Base-by-base conservation (phyloP, 352 stramenopile genomes). In the Globisporangium recalcitrans region DNA sequence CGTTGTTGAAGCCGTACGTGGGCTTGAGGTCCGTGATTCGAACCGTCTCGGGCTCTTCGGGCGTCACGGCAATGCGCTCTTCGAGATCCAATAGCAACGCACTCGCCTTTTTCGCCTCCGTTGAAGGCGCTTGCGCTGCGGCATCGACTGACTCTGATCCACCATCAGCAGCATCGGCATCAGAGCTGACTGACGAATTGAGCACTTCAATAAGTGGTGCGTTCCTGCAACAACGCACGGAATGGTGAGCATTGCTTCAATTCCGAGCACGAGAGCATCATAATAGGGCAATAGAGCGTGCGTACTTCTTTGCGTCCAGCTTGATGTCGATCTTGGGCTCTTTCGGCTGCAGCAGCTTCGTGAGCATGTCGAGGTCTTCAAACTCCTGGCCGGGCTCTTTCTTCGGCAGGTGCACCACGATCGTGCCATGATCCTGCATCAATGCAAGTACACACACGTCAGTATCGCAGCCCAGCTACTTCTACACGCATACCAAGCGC, bases 1-100 rank as follows among this genome's bases (percentile, higher is more conserved):
- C 80, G 62, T 95, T 88, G 64, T 97, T 97, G 65, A 99, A 98
- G 22, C 96, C 96, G 66, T 99, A 99, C 19, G 74, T 77, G 36
- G 81, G 71, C 32, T 70, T 62, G n/a, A 87, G 62, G 36, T 81
- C 66, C 26, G 74, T 88, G 51, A 88, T 65, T 8, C 65, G 68
- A 16, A 71, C 64, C 6, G 52, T 52, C 9, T 65, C 57, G 10
- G 55, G 47, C 38, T 72, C 62, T 24, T 72, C 67, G 1, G 52
- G 58, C 21, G 57, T 42, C 32, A 44, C 55, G 16, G 72, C 64
- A n/a, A 82, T 63, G 9, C 65, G 68, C 26, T 67, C 62, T 55
- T 93, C 81, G 34, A 93, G 62, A 11, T 74, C 65, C 3, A 93
- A 64, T 26, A 93, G 74, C 31, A 80, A 79, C 26, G 73, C 65